Evolutionary conservation across 2,329 filamentous ascomycete species (phyloP), one percentile per base, ranked within the genome.

Genomic region (Ophiostoma sp.): DNA sequence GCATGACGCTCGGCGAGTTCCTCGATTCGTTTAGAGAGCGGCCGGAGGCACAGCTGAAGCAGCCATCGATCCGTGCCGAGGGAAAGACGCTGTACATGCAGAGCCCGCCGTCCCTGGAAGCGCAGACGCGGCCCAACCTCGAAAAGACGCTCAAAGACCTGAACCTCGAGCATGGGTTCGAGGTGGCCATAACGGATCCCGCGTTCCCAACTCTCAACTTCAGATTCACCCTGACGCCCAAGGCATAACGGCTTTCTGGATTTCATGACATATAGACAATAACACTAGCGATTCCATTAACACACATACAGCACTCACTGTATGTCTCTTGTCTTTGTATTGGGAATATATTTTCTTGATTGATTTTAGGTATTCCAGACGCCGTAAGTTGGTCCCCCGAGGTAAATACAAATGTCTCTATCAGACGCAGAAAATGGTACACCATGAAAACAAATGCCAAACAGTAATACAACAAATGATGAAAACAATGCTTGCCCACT

Each of bases 21-120:
- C 85, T 98, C 40, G 93, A 96, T 65, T 90, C 88, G 47, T 83
- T 99, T 60, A 90, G 91, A 1, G 86, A 90, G 74, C 86, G 90
- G 72, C 91, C 95, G 2, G 94, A 97, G 77, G 88, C 93, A 69
- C 95, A 98, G 79, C 83, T 99, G 67, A 98, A 97, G 84, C 93
- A 93, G 76, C 94, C 95, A 0, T 96, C 92, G 6, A 85, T 99
- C 73, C 85, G 93, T 65, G 83, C 81, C 0, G 89, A 94, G 73
- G 86, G 86, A 67, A 95, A 90, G 81, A 95, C 92, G 3, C 83
- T 99, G 60, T 99, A 97, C 77, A 95, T 96, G 83, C 92, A 93
- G 73, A 88, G 85, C 41, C 93, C 95, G 0, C 87, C 89, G 5
- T 87, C 90, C 71, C 80, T 99, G 67, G 92, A 97, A 76, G 87